Conservation (phyloP, 1,284 basidiomycete species). For the Rhodotorula sp. region DNA sequence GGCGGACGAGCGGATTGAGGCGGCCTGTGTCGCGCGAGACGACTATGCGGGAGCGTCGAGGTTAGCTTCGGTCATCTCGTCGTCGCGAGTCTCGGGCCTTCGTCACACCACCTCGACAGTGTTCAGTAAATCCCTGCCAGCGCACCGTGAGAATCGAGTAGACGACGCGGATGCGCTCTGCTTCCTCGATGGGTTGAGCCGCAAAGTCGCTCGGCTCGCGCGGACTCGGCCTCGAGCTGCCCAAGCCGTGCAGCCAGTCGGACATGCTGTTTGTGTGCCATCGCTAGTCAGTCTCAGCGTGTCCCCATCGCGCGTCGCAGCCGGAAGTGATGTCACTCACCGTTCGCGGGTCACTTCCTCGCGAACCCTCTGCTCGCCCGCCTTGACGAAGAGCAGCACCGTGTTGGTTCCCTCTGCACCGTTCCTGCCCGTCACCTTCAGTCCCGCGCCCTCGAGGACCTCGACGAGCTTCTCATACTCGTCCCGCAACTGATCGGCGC, state of each 20-base stretch:
- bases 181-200: slow-evolving; percentile 58
- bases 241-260: slow-evolving; percentile 64
- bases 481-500: slow-evolving; percentile 46
- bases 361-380: slow-evolving; percentile 61
- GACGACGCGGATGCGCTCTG: slow-evolving; percentile 75
- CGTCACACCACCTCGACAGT: too few relatives aligned
- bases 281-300: not conserved
- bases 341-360: slow-evolving; percentile 70
- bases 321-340: slow-evolving; percentile 53
- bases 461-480: slow-evolving; percentile 67
- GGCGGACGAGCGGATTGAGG: slow-evolving; percentile 27
- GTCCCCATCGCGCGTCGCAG: not conserved
- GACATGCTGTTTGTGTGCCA: slow-evolving; percentile 53
- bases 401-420: slow-evolving; percentile 69
- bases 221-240: slow-evolving; percentile 52
- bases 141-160: slow-evolving; percentile 66
- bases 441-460: slow-evolving; percentile 60
- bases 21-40: slow-evolving; percentile 3
- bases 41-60: not conserved
- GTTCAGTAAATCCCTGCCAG: too few relatives aligned
- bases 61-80: slow-evolving; percentile 60
- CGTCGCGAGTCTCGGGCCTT: not conserved
- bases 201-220: slow-evolving; percentile 53
- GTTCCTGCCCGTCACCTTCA: slow-evolving; percentile 67
- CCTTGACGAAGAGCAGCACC: slow-evolving; percentile 74